A percentile compares a stretch with the other conserved stretches of the same genome.
phyloP scores from a whole-genome alignment of 164 flowering plant species.

The Tinospora cordifolia region DNA sequence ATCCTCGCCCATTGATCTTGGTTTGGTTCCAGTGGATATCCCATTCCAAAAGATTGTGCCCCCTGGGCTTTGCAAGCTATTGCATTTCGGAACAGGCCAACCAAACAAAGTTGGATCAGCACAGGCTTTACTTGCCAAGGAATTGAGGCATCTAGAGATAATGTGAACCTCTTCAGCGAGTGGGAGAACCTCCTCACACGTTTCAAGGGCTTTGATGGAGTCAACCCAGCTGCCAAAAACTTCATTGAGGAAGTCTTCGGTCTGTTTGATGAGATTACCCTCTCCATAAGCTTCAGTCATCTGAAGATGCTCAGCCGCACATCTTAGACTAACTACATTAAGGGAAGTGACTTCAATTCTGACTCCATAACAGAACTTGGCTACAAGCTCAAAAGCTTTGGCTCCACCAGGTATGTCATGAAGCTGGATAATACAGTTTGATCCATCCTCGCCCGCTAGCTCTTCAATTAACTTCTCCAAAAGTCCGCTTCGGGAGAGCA shows the following conservation, averaged over 20 bases:
- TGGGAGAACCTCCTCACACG: conserved; percentile 57
- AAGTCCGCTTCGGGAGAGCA: conserved; percentile 56
- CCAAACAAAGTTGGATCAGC: conserved; percentile 47
- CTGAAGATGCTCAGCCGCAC: conserved; percentile 64
- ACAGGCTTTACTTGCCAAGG: conserved; percentile 65
- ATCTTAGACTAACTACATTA: conserved; percentile 52
- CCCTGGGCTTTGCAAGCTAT: conserved; percentile 21
- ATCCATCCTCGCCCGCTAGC: conserved; percentile 24
- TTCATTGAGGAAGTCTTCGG: conserved; percentile 51
- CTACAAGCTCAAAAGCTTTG: conserved; percentile 49
- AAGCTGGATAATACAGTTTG: conserved; percentile 37
- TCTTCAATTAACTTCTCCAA: conserved; percentile 44
- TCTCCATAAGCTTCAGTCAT: conserved; percentile 69
- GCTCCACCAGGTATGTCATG: conserved; percentile 76
- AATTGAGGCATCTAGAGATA: conserved; percentile 60
- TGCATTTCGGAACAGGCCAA: conserved; percentile 38
- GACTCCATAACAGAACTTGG: conserved; percentile 67
- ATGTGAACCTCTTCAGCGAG: conserved; percentile 60
- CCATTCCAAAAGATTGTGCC: conserved; percentile 54
- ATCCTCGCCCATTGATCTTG: conserved; percentile 29
- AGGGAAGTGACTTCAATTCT: conserved; percentile 51
- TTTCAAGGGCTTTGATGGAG: conserved; percentile 50
- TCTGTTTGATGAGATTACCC: conserved; percentile 47
- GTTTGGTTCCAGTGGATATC: conserved; percentile 29
- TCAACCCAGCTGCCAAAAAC: conserved; percentile 52